Evolutionary conservation across 2,329 filamentous ascomycete genomes (phyloP), one percentile per base, ranked within the genome.

Genomic region (Colletotrichum lentis): DNA sequence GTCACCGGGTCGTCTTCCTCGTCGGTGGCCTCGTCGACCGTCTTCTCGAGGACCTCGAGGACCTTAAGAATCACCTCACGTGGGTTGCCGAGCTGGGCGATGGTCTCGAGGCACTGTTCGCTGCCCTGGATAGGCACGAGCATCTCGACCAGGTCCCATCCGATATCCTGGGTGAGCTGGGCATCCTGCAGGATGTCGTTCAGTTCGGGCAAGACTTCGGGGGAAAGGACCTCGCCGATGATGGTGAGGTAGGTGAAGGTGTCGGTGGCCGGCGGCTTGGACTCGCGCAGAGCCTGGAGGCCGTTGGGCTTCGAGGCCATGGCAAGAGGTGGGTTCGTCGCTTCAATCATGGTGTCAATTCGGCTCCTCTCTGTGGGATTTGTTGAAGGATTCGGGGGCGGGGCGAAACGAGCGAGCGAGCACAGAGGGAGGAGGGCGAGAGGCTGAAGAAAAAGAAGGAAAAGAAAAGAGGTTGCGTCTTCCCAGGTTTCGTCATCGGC

Each of bases 61-160:
- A 93, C 88, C 76, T 94, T 94, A 73, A 96, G 82, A 67, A 95
- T 90, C 53, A 94, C 91, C 77, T 96, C 92, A 58, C 92, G 84
- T 1, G 92, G 92, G 75, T 95, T 96, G 58, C 92, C 92, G 46
- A 93, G 83, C 27, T 89, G 86, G 39, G 92, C 92, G 60, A 95
- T 89, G 37, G 90, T 91, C 75, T 90, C 86, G 18, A 95, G 82
- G 75, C 92, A 94, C 54, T 84, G 78, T 72, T 91, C 88, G n/a
- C 89, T 90, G 14, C 85, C 88, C 1, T 91, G 84, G 5, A 93
- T 80, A 43, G 87, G 84, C 27, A 94, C 83, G 5, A 96, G 85
- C 74, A 93, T 87, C 75, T 91, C 90, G 24, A 96, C 90, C 59
- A 95, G 81, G 76, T 96, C 92, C 92, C 92, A 96, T 57, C 92